Conservation (phyloP, 768 basidiomycete species). For the Tricholoma bakamatsutake region DNA sequence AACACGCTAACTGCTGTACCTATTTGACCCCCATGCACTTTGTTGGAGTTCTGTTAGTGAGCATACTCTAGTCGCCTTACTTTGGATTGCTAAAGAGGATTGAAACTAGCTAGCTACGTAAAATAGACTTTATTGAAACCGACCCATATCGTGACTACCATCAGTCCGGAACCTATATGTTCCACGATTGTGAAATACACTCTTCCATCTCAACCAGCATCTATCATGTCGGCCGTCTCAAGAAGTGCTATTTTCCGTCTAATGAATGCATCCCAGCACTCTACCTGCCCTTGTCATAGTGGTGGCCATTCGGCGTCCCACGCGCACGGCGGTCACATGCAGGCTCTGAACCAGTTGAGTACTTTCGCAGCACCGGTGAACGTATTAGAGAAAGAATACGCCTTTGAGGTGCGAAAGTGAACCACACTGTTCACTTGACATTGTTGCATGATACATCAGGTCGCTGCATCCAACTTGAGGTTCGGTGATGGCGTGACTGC, state of each 20-base stretch:
- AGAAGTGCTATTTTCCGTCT: slow-evolving; percentile 65
- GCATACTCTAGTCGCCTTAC: no score
- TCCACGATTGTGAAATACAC: no score
- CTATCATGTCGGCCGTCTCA: slow-evolving; percentile 45
- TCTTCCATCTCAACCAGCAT: not conserved
- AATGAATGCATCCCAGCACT: slow-evolving; percentile 69
- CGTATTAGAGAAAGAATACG: slow-evolving; percentile 76
- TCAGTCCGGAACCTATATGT: no score
- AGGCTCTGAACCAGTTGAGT: slow-evolving; percentile 57
- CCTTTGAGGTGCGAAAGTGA: slow-evolving; percentile 62
- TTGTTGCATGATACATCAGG: slow-evolving; percentile 31
- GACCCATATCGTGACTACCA: no score
- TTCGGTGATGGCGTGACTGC: slow-evolving; percentile 88
- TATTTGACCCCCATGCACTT: no score
- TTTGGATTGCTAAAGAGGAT: no score
- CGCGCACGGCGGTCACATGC: slow-evolving; percentile 35
- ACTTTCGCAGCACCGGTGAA: slow-evolving; percentile 76
- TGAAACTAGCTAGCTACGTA: no score
- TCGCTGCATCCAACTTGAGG: slow-evolving; percentile 81
- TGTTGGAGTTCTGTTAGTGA: no score
- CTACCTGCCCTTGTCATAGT: slow-evolving; percentile 77
- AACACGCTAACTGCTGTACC: not conserved
- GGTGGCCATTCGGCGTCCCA: slow-evolving; percentile 34
- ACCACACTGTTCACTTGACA: not conserved
- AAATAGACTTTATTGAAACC: no score